Conservation (phyloP, 495 filamentous ascomycete species). For the Trichoderma orchidacearum region DNA sequence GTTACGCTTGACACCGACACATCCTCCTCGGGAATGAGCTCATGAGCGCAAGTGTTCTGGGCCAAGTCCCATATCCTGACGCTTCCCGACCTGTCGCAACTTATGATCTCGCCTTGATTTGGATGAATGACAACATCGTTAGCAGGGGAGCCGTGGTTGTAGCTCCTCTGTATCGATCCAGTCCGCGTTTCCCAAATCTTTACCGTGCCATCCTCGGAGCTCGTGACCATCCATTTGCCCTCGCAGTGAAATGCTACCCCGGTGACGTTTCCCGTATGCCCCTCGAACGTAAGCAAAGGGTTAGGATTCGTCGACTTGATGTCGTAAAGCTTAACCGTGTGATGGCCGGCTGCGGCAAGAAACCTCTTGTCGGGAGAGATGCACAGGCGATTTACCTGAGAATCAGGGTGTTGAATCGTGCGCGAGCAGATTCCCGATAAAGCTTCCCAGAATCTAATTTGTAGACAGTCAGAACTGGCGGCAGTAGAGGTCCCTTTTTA, state of each 20-base stretch:
- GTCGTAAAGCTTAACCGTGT: slow-evolving; percentile 92
- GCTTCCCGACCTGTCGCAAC: slow-evolving; percentile 84
- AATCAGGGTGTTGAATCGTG: slow-evolving; percentile 94
- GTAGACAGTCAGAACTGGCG: slow-evolving; percentile 1
- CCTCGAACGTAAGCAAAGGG: slow-evolving; percentile 82
- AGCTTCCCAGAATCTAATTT: slow-evolving; percentile 85
- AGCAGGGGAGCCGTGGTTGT: slow-evolving; percentile 71
- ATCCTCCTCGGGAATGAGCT: slow-evolving; percentile 93
- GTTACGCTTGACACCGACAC: slow-evolving; percentile 86
- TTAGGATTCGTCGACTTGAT: slow-evolving; percentile 94
- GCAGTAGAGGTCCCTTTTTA: background rate
- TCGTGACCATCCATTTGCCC: slow-evolving; percentile 99
- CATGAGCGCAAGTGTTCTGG: slow-evolving; percentile 92
- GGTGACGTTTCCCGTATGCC: slow-evolving; percentile 89
- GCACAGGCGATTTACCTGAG: slow-evolving; percentile 94
- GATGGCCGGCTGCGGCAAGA: slow-evolving; percentile 87
- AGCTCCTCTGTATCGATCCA: slow-evolving; percentile 81
- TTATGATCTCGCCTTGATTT: slow-evolving; percentile 95
- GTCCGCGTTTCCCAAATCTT: slow-evolving; percentile 97
- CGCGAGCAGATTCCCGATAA: slow-evolving; percentile 95
- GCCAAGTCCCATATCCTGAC: slow-evolving; percentile 93
- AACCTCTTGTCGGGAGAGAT: slow-evolving; percentile 97
- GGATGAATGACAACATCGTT: slow-evolving; percentile 98
- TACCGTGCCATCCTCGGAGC: slow-evolving; percentile 90
- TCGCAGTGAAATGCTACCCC: slow-evolving; percentile 97